A percentile compares a stretch with the other conserved stretches of the same genome.
Conservation (phyloP, 768 basidiomycete species). For the Gymnopilus junonius region DNA sequence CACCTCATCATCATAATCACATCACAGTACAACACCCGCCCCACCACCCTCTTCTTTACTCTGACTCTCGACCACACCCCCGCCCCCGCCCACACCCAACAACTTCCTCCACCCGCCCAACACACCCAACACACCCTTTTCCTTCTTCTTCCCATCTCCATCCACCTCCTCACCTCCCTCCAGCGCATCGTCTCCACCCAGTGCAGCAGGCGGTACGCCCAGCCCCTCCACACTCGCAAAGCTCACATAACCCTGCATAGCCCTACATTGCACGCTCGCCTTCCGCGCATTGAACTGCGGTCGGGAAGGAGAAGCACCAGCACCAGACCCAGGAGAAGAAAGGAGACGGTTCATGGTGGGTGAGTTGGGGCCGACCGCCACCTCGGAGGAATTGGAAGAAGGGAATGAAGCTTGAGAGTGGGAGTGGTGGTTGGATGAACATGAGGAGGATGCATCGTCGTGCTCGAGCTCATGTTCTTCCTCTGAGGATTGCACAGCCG, state of each 20-base stretch:
- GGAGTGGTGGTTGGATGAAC: conserved; percentile 3
- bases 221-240: conserved; percentile 71
- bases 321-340: too few relatives aligned
- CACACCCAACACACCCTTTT: conserved; percentile 9
- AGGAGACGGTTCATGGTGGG: not conserved
- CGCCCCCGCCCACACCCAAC: conserved; percentile 14
- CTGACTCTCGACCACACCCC: not conserved
- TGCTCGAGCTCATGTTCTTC: conserved; percentile 1
- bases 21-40: conserved; percentile 12
- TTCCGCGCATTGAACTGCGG: conserved; percentile 66
- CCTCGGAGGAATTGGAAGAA: not conserved
- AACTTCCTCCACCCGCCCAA: conserved; percentile 15
- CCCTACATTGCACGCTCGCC: conserved; percentile 59
- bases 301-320: conserved; percentile 12
- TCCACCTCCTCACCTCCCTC: conserved; percentile 13
- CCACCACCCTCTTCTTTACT: not conserved
- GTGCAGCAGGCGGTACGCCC: conserved; percentile 56
- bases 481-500: not conserved
- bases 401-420: conserved; percentile 13
- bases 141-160: conserved; percentile 8
- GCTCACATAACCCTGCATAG: conserved; percentile 68
- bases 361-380: not conserved
- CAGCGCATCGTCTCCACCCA: conserved; percentile 12
- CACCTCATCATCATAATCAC: not conserved
- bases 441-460: conserved; percentile 9